phyloP scores from a whole-genome alignment of 345 rosid species.

The Eucalyptus viminalis region DNA sequence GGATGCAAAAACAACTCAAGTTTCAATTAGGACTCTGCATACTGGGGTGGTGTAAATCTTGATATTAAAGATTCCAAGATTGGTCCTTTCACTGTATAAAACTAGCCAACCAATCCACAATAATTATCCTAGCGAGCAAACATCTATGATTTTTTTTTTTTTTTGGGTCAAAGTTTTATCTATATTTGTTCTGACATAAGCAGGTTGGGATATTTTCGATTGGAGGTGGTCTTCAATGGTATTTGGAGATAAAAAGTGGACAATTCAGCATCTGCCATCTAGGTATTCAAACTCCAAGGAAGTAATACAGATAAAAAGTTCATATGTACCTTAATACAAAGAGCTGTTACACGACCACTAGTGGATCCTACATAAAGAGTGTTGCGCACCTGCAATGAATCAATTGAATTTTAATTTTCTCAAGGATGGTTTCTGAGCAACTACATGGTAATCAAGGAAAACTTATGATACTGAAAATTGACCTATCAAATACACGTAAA shows the following conservation, averaged over 20 bases:
- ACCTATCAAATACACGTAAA: not conserved
- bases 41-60: not conserved
- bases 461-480: not conserved
- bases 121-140: not conserved
- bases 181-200: not conserved
- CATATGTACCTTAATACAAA: slow-evolving; percentile 50
- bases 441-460: not conserved
- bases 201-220: not conserved
- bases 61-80: not conserved
- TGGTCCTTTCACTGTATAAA: not conserved
- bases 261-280: not conserved
- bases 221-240: not conserved
- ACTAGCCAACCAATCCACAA: not conserved
- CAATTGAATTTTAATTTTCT: not conserved
- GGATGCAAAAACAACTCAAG: not conserved
- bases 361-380: slow-evolving; percentile 75
- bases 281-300: not conserved
- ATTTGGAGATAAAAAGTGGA: not conserved
- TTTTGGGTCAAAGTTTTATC: not conserved
- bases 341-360: slow-evolving; percentile 68
- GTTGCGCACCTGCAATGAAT: slow-evolving; percentile 24
- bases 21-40: not conserved
- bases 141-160: not conserved
- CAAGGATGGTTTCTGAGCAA: not conserved
- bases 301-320: not conserved